phyloP scores from a whole-genome alignment of 225 moss, liverwort and hornwort genomes.

The Bryoerythrophyllum caledonicum region DNA sequence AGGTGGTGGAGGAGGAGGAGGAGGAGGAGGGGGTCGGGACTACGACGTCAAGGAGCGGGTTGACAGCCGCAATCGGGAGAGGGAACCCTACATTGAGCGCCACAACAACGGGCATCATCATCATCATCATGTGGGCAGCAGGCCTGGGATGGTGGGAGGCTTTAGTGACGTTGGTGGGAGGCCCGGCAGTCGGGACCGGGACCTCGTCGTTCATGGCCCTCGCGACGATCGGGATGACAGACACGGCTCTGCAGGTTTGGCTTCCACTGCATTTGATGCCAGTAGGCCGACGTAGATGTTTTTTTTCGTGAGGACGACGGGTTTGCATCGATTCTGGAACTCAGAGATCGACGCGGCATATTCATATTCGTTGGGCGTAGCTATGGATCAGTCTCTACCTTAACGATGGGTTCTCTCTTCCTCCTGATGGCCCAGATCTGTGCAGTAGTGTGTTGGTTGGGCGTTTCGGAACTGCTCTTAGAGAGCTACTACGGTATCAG shows the following conservation, averaged over 20 bases:
- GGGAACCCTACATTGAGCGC: constrained; percentile 75
- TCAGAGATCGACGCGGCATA: constrained; percentile 4
- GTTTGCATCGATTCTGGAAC: constrained; percentile 31
- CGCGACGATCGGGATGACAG: constrained; percentile 97
- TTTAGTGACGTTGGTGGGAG: constrained; percentile 76
- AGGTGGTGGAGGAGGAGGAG: not conserved
- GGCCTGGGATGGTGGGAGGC: constrained; percentile 79
- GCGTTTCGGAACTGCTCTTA: not conserved
- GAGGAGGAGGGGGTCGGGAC: constrained; percentile 37
- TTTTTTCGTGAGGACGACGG: constrained; percentile 28
- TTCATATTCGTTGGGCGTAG: constrained; percentile 18
- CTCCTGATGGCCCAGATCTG: not conserved
- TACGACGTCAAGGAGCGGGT: constrained; percentile 54
- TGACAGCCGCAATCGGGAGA: constrained; percentile 73
- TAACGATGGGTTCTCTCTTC: constrained; percentile 18
- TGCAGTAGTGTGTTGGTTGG: constrained; percentile 8
- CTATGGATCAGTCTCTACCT: too few species aligned
- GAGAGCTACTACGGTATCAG: too few species aligned
- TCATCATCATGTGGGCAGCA: constrained; percentile 52
- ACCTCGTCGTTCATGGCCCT: constrained; percentile 66
- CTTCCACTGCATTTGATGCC: constrained; percentile 65
- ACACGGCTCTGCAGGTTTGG: constrained; percentile 99
- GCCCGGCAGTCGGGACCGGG: constrained; percentile 68
- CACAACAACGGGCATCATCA: constrained; percentile 26
- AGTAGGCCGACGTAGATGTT: constrained; percentile 45